phyloP scores from a whole-genome alignment of 208 protist species.

The Histomonas meleagridis region DNA sequence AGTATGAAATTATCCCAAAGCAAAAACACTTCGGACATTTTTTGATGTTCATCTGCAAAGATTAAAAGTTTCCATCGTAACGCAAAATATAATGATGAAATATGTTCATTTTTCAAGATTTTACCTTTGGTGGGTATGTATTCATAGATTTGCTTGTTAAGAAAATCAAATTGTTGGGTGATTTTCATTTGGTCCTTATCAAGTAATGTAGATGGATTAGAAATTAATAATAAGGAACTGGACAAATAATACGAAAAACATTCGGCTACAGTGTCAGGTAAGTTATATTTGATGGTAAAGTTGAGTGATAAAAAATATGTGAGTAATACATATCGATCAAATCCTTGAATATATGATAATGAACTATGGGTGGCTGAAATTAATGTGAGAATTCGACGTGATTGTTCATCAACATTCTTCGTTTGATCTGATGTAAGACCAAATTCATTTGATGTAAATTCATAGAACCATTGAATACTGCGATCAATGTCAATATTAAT shows the following conservation, averaged over 20 bases:
- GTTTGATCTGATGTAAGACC: not conserved
- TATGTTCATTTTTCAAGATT: not conserved
- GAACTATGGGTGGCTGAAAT: not conserved
- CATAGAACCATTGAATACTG: not conserved
- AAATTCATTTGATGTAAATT: not conserved
- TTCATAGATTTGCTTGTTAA: not conserved
- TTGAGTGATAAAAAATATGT: not conserved
- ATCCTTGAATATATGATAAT: constrained; percentile 3
- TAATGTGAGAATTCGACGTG: not conserved
- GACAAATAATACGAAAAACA: not conserved
- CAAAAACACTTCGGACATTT: not conserved
- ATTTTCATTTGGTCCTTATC: not conserved
- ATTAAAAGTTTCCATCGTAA: constrained; percentile 1
- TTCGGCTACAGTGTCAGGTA: not conserved
- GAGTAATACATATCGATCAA: not conserved
- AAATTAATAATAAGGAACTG: not conserved
- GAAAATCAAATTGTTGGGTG: not conserved
- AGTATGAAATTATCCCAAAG: not conserved
- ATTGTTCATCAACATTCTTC: not conserved
- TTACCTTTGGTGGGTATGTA: not conserved
- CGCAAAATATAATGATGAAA: not conserved
- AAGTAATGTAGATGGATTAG: not conserved
- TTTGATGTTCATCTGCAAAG: not conserved
- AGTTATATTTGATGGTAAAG: not conserved
- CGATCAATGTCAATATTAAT: not conserved